A percentile compares a stretch with the other conserved stretches of the same genome.
Evolutionary conservation across 106 monocot genomes (phyloP).

Genomic region (Amphibolis antarctica): DNA sequence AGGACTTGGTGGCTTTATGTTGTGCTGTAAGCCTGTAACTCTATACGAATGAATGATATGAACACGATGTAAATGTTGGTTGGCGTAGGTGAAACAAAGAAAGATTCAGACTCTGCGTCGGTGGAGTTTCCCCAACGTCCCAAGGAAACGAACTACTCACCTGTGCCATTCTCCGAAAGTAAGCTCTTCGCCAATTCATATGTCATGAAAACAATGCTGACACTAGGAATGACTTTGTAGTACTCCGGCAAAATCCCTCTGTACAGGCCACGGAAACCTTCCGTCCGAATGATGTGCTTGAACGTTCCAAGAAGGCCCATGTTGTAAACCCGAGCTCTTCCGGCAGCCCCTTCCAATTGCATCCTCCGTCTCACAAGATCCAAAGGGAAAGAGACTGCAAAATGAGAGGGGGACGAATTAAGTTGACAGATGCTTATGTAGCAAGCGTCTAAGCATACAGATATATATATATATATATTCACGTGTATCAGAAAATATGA

Average conservation of each 20-base stretch:
- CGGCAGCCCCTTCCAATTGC: conserved; percentile 78
- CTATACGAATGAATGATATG: too few relatives aligned
- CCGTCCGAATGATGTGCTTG: conserved; percentile 48
- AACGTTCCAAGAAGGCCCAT: conserved; percentile 60
- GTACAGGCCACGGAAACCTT: conserved; percentile 68
- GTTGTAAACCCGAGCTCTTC: conserved; percentile 69
- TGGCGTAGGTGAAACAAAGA: too few relatives aligned
- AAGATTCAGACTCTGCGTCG: too few relatives aligned
- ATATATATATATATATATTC: neutral
- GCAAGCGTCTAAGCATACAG: neutral
- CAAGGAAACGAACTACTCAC: neutral
- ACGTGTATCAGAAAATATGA: too few relatives aligned
- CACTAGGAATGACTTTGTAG: conserved; percentile 78
- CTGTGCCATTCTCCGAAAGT: conserved; percentile 10
- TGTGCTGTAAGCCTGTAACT: too few relatives aligned
- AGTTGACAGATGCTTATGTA: neutral
- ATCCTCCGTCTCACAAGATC: conserved; percentile 76
- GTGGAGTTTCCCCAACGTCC: too few relatives aligned
- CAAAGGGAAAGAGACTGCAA: conserved; percentile 69
- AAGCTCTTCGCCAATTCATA: conserved; percentile 53
- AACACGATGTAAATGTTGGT: too few relatives aligned
- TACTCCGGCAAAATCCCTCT: conserved; percentile 87
- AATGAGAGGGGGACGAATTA: neutral
- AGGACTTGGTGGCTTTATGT: too few relatives aligned
- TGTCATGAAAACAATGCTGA: conserved; percentile 86